Conservation (phyloP, 805 yeast genomes). For the Cyberlindnera mycetangii region DNA sequence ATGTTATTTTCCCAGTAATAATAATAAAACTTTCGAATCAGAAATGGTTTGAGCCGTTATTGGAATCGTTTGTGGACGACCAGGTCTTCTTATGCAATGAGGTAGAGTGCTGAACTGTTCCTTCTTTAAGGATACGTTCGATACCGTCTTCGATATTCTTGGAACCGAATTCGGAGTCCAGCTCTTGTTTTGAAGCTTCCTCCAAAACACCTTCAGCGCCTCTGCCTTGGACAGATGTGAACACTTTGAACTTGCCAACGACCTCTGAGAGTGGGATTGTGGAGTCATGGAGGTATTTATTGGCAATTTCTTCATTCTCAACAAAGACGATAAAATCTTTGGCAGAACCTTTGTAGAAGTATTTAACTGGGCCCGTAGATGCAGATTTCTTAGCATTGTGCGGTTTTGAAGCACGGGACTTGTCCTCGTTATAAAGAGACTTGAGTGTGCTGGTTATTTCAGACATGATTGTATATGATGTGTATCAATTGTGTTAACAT, state of each 20-base stretch:
- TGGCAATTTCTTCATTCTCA: constrained; percentile 47
- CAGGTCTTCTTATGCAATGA: constrained; percentile 29
- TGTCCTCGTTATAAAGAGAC: constrained; percentile 1
- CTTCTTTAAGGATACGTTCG: constrained; percentile 55
- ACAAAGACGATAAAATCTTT: constrained; percentile 66
- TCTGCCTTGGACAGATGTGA: constrained; percentile 50
- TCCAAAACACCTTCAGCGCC: constrained; percentile 73
- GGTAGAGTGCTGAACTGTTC: constrained; percentile 44
- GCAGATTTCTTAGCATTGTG: background rate
- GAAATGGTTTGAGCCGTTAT: constrained; percentile 26
- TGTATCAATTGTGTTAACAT: background rate
- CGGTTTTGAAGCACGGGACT: constrained; percentile 1
- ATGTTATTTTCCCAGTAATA: background rate
- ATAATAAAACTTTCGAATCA: background rate
- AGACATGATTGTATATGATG: background rate
- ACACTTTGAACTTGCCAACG: constrained; percentile 65
- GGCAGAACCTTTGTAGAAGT: constrained; percentile 62
- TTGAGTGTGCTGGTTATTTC: background rate
- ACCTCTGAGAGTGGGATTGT: constrained; percentile 55
- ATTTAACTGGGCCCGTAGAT: constrained; percentile 39
- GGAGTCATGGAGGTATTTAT: constrained; percentile 49
- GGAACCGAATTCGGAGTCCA: constrained; percentile 68
- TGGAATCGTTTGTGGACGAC: constrained; percentile 46
- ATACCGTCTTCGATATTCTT: constrained; percentile 52
- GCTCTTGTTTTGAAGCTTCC: constrained; percentile 64